Base-by-base conservation (phyloP, 345 rosid species). In the Erysimum cheiranthoides region DNA sequence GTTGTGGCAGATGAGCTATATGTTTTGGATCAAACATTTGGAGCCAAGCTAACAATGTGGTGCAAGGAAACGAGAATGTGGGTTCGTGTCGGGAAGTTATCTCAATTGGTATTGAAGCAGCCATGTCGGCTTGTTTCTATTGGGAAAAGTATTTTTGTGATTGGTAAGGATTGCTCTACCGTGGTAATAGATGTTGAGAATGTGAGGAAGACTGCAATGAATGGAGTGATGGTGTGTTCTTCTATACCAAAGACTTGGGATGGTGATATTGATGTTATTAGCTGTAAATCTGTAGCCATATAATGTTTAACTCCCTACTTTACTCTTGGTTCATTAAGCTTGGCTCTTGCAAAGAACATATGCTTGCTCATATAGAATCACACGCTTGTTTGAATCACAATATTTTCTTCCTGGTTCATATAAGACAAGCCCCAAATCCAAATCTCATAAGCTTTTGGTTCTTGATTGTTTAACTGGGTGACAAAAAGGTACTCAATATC, bases 11-110 rank as follows among this genome's bases (percentile, higher is more conserved):
- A 73, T 14, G 79, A 78, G 21, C 91, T 93, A 16, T 93, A 87
- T 59, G 93, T 93, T 52, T 72, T 93, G 80, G 94, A 90, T 79
- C 86, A 86, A 74, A 86, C 88, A 79, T 86, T 82, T 17, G 98
- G 97, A 63, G 83, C 90, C 5, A 86, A 79, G 85, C 73, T 93
- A 71, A 84, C 85, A 79, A 84, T 77, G 86, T 93, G 96, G 96
- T 70, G 40, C 71, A 86, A 85, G 79, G 82, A 85, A 28, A 73
- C 58, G 25, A 81, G 87, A 46, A 87, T 77, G 54, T 93, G 96
- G 98, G 69, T 84, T 61, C 80, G 84, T 21, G 78, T 93, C 17
- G 88, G 87, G 74, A 89, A 90, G 89, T 71, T 92, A 66, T 86
- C 93, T 25, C 68, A 80, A 6, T 77, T 86, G 13, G 83, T 82